Evolutionary conservation across 306 rosid genomes (phyloP), one percentile per base, ranked within the genome.

Genomic region (Purshia tridentata): DNA sequence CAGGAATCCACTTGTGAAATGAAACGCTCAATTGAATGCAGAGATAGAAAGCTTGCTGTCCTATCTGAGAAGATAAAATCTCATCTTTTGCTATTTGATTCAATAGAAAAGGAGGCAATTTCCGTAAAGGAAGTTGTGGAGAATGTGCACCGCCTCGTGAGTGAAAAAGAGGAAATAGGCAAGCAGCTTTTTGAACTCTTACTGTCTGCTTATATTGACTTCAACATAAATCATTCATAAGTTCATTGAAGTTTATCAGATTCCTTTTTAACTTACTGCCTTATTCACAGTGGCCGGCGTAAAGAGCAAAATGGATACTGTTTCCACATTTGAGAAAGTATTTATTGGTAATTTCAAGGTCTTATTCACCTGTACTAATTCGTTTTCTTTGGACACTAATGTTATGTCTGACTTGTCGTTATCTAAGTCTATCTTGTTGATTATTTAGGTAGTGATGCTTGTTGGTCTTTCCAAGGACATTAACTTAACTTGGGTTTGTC

Each of bases 91-190:
- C 84, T 86, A 74, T 92, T 86, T 76, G 90, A 92, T 84, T 87
- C 94, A 35, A 85, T 86, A 75, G 89, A 85, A 72, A 90, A 90
- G 79, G 98, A 90, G 77, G 89, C 81, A 18, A 69, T 40, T 72
- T 81, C 78, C 57, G 81, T 86, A 83, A 89, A 86, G 89, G 84
- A 86, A 69, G 70, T 74, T 67, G 71, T 86, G 75, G 92, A 86
- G 73, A 75, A 82, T 54, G 92, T 80, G 72, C 89, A 88, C 67
- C 78, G 60, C 67, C 67, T 83, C 57, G 84, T 85, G 81, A 76
- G 50, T 72, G 90, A 90, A 75, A 89, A 78, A 82, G 96, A 92
- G 87, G 88, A 80, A 78, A 54, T 87, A 82, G 94, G 96, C 83
- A 81, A 88, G 90, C 72, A 66, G 67, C 72, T 76, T 63, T 58